Evolutionary conservation across 345 rosid species (phyloP).

Genomic region (Trapa incisa): DNA sequence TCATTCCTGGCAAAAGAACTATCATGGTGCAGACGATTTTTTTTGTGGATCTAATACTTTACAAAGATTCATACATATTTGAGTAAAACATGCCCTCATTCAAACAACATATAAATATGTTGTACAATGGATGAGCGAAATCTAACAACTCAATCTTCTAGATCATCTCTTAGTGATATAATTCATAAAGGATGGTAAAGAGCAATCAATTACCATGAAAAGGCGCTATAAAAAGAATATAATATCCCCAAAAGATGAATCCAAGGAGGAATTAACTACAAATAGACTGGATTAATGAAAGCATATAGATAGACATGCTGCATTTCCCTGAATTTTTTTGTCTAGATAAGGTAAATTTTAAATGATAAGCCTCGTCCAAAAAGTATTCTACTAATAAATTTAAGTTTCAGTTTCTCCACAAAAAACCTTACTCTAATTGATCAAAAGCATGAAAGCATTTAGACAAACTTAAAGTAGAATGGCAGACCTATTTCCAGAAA

Average conservation of each 20-base stretch:
- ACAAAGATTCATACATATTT: too few species aligned
- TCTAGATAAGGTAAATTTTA: background rate
- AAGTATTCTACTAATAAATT: background rate
- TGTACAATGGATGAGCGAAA: too few species aligned
- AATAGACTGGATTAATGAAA: background rate
- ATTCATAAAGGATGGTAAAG: too few species aligned
- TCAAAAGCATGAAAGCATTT: background rate
- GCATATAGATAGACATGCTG: background rate
- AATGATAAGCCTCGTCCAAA: background rate
- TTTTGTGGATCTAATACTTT: too few species aligned
- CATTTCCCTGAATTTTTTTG: background rate
- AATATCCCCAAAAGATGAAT: background rate
- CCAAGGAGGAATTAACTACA: background rate
- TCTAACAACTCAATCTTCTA: too few species aligned
- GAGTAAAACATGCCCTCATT: too few species aligned
- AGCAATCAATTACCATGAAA: too few species aligned
- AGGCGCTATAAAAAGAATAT: too few species aligned
- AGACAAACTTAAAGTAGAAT: background rate
- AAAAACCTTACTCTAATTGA: background rate
- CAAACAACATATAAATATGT: too few species aligned
- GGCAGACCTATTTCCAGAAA: conserved; percentile 51
- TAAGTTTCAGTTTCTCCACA: background rate
- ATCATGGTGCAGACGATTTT: too few species aligned
- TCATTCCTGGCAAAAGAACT: too few species aligned
- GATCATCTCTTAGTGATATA: too few species aligned